phyloP scores from a whole-genome alignment of 192 early-diverging fungal species.

The Physocladia obscura region DNA sequence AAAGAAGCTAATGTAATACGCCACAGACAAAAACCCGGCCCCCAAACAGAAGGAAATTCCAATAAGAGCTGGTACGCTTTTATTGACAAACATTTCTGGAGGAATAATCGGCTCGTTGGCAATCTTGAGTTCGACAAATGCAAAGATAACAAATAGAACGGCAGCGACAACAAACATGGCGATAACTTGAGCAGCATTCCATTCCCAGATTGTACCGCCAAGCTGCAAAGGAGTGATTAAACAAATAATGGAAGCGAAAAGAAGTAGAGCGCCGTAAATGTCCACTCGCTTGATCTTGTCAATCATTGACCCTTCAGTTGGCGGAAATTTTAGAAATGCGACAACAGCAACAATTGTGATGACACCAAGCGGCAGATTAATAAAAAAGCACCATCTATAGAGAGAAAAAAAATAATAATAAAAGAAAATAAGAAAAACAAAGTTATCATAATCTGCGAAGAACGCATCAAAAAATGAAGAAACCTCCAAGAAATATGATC shows the following conservation, averaged over 20 bases:
- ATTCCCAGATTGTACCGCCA: constrained; percentile 66
- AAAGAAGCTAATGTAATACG: constrained; percentile 44
- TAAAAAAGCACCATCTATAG: constrained; percentile 65
- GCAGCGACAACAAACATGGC: constrained; percentile 67
- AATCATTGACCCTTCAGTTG: constrained; percentile 42
- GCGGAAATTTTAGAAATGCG: no score
- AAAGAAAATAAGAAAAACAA: constrained; percentile 59
- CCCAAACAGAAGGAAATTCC: neutral
- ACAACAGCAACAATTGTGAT: constrained; percentile 57
- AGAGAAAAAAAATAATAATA: neutral
- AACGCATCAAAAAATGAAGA: constrained; percentile 85
- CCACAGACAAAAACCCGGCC: neutral
- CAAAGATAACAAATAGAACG: constrained; percentile 57
- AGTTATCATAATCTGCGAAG: constrained; percentile 61
- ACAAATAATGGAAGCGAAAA: constrained; percentile 4
- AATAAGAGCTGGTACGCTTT: neutral
- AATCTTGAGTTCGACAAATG: constrained; percentile 59
- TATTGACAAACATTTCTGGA: constrained; percentile 17
- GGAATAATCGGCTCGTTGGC: no score
- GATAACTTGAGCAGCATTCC: constrained; percentile 58
- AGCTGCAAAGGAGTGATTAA: constrained; percentile 55
- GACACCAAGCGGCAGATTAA: constrained; percentile 70
- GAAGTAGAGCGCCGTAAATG: constrained; percentile 52
- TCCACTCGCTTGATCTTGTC: constrained; percentile 72
- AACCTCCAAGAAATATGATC: constrained; percentile 73